A percentile compares a stretch with the other conserved stretches of the same genome.
These are phyloP conservation scores for Psidium guajava DNA, from an alignment of 345 rosid genomes.

Conservation along the genomic window DNA sequence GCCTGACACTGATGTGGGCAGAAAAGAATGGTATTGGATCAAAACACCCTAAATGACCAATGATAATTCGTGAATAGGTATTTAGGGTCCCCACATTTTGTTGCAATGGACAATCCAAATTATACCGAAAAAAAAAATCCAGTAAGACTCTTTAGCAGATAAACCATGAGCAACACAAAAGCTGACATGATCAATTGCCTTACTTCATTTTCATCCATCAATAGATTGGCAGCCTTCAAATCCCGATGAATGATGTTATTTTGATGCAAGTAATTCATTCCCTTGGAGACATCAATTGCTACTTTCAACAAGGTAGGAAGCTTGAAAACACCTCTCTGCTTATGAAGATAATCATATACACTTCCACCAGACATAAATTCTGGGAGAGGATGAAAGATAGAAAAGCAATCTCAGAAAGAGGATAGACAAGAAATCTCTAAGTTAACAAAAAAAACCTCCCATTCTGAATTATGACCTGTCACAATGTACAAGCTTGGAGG, in stretches of 20 bases:
- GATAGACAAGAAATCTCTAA: neutral
- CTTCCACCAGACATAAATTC: constrained; percentile 98
- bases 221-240: constrained; percentile 89
- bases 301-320: constrained; percentile 81
- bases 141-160: neutral
- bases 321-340: constrained; percentile 83
- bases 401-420: neutral
- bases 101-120: neutral
- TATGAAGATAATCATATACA: constrained; percentile 96
- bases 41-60: neutral
- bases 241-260: constrained; percentile 95
- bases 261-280: constrained; percentile 97
- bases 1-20: neutral
- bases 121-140: neutral
- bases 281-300: constrained; percentile 90
- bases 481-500: constrained; percentile 86
- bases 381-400: constrained; percentile 9
- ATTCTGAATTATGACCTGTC: constrained; percentile 43
- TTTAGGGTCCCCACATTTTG: neutral
- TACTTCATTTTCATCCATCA: constrained; percentile 99
- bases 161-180: neutral
- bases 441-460: neutral
- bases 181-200: neutral
- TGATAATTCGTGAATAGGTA: neutral
- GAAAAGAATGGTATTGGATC: neutral